These are phyloP conservation scores for Artemisia annua DNA, from an alignment of 129 eudicot species.

Conservation along the genomic window DNA sequence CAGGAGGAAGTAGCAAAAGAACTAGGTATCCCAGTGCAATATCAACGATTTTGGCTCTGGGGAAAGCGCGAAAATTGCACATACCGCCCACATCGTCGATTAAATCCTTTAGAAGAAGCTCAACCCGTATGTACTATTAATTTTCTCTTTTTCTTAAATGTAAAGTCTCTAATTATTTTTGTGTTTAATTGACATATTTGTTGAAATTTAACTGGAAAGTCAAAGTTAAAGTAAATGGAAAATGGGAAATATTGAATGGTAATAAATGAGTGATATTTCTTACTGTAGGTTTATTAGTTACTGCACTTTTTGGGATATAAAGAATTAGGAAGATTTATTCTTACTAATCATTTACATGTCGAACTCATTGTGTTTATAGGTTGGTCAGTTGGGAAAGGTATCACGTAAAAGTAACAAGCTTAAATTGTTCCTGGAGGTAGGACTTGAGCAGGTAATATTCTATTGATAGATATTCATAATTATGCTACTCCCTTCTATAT, in stretches of 20 bases:
- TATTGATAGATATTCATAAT: not conserved
- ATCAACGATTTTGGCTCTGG: conserved; percentile 1
- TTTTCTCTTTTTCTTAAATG: not conserved
- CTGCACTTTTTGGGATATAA: too few relatives aligned
- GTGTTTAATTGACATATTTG: too few relatives aligned
- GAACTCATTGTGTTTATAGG: not conserved
- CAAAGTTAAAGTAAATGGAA: not conserved
- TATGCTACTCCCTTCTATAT: not conserved
- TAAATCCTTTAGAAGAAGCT: not conserved
- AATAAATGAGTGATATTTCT: not conserved
- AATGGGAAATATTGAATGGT: not conserved
- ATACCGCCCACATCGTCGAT: not conserved
- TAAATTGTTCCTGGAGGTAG: not conserved
- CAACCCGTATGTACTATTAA: not conserved
- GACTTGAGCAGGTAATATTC: not conserved
- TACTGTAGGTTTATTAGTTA: not conserved
- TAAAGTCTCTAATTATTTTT: not conserved
- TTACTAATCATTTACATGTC: not conserved
- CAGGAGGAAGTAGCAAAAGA: not conserved
- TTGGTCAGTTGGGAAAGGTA: not conserved
- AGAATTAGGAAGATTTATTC: not conserved
- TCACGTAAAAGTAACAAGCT: not conserved
- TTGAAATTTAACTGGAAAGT: too few relatives aligned
- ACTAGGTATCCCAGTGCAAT: not conserved
- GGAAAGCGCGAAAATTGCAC: not conserved